phyloP scores from a whole-genome alignment of 2,329 filamentous ascomycete species.

The Metarhizium robertsii region DNA sequence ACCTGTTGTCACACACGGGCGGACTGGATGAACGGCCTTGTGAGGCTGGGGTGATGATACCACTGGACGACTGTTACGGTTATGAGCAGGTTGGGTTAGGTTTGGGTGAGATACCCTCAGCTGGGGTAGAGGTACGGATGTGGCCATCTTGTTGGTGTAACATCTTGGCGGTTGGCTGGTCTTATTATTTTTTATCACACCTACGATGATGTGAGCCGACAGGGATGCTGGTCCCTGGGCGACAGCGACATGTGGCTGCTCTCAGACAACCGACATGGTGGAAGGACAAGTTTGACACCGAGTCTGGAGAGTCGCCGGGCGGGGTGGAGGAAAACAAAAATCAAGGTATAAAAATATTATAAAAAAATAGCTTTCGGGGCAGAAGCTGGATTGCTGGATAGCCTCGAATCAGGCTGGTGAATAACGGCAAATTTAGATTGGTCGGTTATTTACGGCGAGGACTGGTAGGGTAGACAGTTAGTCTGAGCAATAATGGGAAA shows the following conservation, averaged over 20 bases:
- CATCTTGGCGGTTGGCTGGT: not conserved
- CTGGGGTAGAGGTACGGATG: not conserved
- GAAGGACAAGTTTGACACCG: not conserved
- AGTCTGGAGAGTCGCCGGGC: not conserved
- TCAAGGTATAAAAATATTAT: conserved; percentile 17
- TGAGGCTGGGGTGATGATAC: conserved; percentile 22
- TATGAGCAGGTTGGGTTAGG: not conserved
- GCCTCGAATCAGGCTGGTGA: conserved; percentile 7
- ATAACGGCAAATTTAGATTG: not conserved
- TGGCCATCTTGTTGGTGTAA: not conserved
- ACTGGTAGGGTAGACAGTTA: not conserved
- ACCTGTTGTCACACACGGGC: conserved; percentile 10
- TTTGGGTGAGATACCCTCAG: not conserved
- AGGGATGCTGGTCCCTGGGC: not conserved
- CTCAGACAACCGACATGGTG: not conserved
- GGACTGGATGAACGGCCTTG: conserved; percentile 13
- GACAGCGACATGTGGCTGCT: not conserved
- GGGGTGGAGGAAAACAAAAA: conserved; percentile 7
- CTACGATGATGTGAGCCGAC: not conserved
- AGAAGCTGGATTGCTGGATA: conserved; percentile 10
- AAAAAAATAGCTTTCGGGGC: conserved; percentile 19
- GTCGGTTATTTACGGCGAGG: not conserved
- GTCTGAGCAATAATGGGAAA: conserved; percentile 3
- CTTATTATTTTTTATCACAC: not conserved
- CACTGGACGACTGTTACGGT: conserved; percentile 18